These are phyloP conservation scores for Geotrichum phurueaensis DNA, from an alignment of 1,139 yeast genomes.

Conservation along the genomic window DNA sequence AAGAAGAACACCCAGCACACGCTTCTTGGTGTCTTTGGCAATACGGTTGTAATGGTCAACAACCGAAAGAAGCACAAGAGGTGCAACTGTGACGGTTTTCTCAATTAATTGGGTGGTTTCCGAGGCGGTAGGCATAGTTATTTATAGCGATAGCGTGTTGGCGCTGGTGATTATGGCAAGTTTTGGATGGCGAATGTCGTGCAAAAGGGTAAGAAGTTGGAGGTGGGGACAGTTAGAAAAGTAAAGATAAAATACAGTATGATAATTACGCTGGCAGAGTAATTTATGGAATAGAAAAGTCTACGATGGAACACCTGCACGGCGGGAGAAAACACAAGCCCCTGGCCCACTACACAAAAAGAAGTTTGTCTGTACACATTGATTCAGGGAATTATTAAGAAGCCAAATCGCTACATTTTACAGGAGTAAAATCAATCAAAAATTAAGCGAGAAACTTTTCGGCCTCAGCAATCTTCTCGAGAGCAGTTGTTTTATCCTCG, in stretches of 20 bases:
- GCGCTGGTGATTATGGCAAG: neutral
- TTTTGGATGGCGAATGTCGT: neutral
- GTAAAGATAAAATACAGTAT: neutral
- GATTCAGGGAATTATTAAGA: neutral
- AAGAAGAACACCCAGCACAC: conserved; percentile 90
- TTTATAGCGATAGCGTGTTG: neutral
- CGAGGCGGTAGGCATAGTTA: conserved; percentile 19
- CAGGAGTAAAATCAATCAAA: neutral
- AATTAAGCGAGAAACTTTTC: conserved; percentile 25
- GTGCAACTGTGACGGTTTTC: conserved; percentile 85
- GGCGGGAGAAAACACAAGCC: neutral
- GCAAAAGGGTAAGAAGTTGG: neutral
- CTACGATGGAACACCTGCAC: neutral
- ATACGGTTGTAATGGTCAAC: conserved; percentile 92
- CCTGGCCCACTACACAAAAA: neutral
- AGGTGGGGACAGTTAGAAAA: neutral
- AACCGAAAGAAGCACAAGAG: conserved; percentile 85
- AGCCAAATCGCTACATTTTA: neutral
- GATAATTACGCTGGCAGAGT: neutral
- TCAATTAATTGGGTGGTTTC: conserved; percentile 25
- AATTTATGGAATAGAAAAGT: neutral
- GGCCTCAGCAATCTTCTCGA: conserved; percentile 32
- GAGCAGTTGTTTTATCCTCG: conserved; percentile 44
- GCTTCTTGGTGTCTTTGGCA: conserved; percentile 61
- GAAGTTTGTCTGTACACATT: neutral